Evolutionary conservation across 257 asterid species (phyloP).

Genomic region (Gentiana dahurica): DNA sequence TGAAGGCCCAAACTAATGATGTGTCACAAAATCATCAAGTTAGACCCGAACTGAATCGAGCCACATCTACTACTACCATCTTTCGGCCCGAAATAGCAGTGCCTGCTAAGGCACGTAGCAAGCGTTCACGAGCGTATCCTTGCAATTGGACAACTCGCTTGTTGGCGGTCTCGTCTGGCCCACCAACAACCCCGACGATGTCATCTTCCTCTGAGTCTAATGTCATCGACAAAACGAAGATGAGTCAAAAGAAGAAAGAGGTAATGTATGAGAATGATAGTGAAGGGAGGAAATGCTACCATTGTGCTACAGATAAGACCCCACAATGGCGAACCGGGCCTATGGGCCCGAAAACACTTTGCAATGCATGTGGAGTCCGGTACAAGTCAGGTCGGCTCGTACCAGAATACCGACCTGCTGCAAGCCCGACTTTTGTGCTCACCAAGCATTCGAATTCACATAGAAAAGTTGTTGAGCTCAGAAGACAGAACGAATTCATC

Average conservation of each 20-base stretch:
- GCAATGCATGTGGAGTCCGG: slow-evolving; percentile 91
- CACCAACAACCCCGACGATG: slow-evolving; percentile 8
- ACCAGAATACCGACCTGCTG: slow-evolving; percentile 87
- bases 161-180: slow-evolving; percentile 32
- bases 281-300: slow-evolving; percentile 75
- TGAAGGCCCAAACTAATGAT: slow-evolving; percentile 31
- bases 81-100: slow-evolving; percentile 45
- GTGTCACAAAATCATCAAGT: slow-evolving; percentile 28
- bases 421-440: slow-evolving; percentile 83
- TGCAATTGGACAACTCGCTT: slow-evolving; percentile 82
- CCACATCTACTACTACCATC: slow-evolving; percentile 16
- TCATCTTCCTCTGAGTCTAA: slow-evolving; percentile 53
- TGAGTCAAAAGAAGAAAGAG: slow-evolving; percentile 25
- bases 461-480: slow-evolving; percentile 70
- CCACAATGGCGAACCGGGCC: slow-evolving; percentile 99
- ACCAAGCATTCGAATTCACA: slow-evolving; percentile 88
- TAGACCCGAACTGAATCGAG: slow-evolving; percentile 35
- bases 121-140: slow-evolving; percentile 82
- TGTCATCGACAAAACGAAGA: slow-evolving; percentile 20
- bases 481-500: slow-evolving; percentile 70
- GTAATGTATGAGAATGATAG: slow-evolving; percentile 21
- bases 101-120: slow-evolving; percentile 92
- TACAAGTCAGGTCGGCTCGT: slow-evolving; percentile 91
- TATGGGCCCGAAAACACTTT: slow-evolving; percentile 86
- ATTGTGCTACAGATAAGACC: slow-evolving; percentile 90